Base-by-base conservation (phyloP, 352 stramenopile genomes). In the Hyaloperonospora brassicae region DNA sequence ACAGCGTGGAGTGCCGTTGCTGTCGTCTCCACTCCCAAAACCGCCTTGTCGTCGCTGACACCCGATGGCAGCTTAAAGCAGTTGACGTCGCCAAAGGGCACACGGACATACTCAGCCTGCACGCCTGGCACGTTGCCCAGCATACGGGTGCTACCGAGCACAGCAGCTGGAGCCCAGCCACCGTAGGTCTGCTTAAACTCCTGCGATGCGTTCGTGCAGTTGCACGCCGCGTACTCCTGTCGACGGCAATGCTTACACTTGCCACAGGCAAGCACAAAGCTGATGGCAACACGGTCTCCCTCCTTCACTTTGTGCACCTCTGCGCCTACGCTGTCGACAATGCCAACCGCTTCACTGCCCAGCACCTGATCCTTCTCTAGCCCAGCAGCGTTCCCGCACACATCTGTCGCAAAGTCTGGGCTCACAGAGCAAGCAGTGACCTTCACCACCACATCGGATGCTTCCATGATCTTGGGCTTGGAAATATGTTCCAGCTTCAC, bases 71-170 rank as follows among this genome's bases (percentile, higher is more conserved):
- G 36, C 61, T 77, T 76, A 54, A 76, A 78, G 57, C 77, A 87
- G 65, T 88, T 92, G 22, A 72, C 47, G 27, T 92, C 81, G 3
- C 59, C 81, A 41, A 81, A 86, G 2, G 81, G 81, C 55, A 92
- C 81, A 22, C 80, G 75, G 12, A 89, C 75, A 43, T 70, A 89
- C 69, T 92, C 75, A 7, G 82, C 82, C 50, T 89, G 76, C 22
- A 77, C 72, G 45, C 82, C 82, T 0, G 79, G 77, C 4, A 87
- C 56, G 47, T 81, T 84, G 55, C 70, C 73, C 25, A 79, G 43
- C 66, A 87, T 56, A 5, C 68, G 67, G 2, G 70, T 75, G 25
- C 60, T 68, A 1, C 81, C 81, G 22, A 89, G 82, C 31, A 89
- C 59, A 2, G 78, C 78, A 10, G 75, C 75, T 12, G 75, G 71